Conservation (phyloP, 2,329 filamentous ascomycete genomes). For the Aspergillus candidus region DNA sequence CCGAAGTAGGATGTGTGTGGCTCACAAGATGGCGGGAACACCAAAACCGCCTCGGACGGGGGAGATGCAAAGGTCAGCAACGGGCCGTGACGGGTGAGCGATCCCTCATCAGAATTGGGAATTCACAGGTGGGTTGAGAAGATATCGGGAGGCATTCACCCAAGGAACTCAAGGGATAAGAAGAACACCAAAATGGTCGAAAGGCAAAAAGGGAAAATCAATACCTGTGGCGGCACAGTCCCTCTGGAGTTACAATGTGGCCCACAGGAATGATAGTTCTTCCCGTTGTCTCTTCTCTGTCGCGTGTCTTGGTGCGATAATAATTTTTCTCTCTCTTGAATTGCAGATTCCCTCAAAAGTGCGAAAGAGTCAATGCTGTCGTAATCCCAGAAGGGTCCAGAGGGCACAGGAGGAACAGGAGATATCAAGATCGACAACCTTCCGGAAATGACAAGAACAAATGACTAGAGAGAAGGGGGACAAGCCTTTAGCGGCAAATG, state of each 20-base stretch:
- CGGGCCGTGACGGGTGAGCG: slow-evolving; percentile 20
- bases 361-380: slow-evolving; percentile 5
- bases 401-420: slow-evolving; percentile 5
- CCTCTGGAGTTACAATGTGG: too few relatives aligned
- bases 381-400: slow-evolving; percentile 7
- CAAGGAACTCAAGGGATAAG: slow-evolving; percentile 12
- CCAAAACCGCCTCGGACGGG: slow-evolving; percentile 15
- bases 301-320: too few relatives aligned
- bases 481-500: slow-evolving; percentile 2
- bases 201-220: too few relatives aligned
- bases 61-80: slow-evolving; percentile 21
- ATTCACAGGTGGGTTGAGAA: slow-evolving; percentile 11
- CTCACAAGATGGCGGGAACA: slow-evolving; percentile 13
- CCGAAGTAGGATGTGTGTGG: slow-evolving; percentile 9
- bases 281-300: too few relatives aligned
- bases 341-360: too few relatives aligned
- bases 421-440: slow-evolving; percentile 17
- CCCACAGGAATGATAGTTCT: too few relatives aligned
- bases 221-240: too few relatives aligned
- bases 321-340: too few relatives aligned
- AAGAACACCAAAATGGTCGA: slow-evolving; percentile 5
- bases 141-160: slow-evolving; percentile 14
- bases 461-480: slow-evolving; percentile 6
- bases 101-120: slow-evolving; percentile 18
- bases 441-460: slow-evolving; percentile 8